A percentile compares a stretch with the other conserved stretches of the same genome.
These are phyloP conservation scores for Hortiboletus campestris DNA, from an alignment of 768 basidiomycete genomes.

Conservation along the genomic window DNA sequence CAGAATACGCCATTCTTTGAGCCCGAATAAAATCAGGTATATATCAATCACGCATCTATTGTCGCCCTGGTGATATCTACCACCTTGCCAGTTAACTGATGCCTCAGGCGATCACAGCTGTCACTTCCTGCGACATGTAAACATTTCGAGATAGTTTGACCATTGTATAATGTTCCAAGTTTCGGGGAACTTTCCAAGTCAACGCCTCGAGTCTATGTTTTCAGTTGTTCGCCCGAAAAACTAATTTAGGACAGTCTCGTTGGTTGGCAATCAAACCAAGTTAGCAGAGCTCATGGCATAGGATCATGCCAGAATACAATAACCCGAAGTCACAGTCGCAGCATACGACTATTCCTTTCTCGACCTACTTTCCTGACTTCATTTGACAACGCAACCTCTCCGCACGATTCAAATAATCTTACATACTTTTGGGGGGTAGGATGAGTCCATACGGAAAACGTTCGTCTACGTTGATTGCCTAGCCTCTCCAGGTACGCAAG, in stretches of 20 bases:
- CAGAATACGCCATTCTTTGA: background rate
- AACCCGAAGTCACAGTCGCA: background rate
- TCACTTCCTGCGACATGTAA: background rate
- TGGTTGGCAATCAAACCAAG: background rate
- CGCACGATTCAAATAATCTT: background rate
- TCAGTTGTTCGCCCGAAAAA: background rate
- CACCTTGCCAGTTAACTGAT: background rate
- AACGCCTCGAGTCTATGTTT: background rate
- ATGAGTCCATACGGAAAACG: background rate
- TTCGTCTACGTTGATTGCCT: background rate
- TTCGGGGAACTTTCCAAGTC: background rate
- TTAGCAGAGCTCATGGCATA: background rate
- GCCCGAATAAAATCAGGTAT: background rate
- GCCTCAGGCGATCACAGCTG: background rate
- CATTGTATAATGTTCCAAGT: no score
- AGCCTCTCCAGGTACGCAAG: background rate
- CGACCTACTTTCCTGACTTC: background rate
- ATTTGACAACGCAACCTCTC: background rate
- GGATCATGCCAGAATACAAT: background rate
- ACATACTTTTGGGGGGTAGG: background rate
- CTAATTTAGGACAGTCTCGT: background rate
- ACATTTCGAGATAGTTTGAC: background rate
- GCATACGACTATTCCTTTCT: background rate
- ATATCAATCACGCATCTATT: background rate
- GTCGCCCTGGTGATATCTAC: background rate